phyloP scores from a whole-genome alignment of 768 basidiomycete genomes.

The Hygrocybe coccinea region DNA sequence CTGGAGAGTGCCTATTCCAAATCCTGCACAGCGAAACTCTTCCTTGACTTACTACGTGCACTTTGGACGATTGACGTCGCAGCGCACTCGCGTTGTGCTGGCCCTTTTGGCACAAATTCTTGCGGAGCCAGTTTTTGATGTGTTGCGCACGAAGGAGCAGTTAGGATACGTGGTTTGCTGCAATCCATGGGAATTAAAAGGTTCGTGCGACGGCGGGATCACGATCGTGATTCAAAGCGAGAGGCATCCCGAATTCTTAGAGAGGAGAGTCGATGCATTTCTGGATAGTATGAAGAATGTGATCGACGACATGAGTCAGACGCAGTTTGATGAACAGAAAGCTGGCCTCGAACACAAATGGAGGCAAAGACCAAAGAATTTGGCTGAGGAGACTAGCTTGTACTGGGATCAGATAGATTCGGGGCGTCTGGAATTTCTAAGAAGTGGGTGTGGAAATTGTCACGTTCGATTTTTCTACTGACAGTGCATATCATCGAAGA shows the following conservation, averaged over 20 bases:
- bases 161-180: slow-evolving; percentile 87
- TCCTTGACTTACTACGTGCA: slow-evolving; percentile 82
- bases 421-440: slow-evolving; percentile 79
- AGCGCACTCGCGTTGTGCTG: slow-evolving; percentile 58
- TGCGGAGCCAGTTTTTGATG: slow-evolving; percentile 84
- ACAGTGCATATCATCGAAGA: background rate
- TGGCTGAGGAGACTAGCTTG: slow-evolving; percentile 69
- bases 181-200: slow-evolving; percentile 49
- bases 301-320: slow-evolving; percentile 63
- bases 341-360: slow-evolving; percentile 71
- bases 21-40: slow-evolving; percentile 83
- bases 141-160: slow-evolving; percentile 90
- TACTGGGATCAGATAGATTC: slow-evolving; percentile 70
- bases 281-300: slow-evolving; percentile 64
- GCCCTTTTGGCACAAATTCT: slow-evolving; percentile 78
- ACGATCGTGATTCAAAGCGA: slow-evolving; percentile 88
- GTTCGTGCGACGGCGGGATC: slow-evolving; percentile 69
- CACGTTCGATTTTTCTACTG: background rate
- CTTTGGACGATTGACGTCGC: slow-evolving; percentile 63
- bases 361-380: slow-evolving; percentile 84
- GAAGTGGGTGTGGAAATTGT: background rate
- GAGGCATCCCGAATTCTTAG: slow-evolving; percentile 70
- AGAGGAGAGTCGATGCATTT: slow-evolving; percentile 86
- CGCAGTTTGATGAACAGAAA: slow-evolving; percentile 77
- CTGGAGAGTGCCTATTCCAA: slow-evolving; percentile 63